phyloP scores from a whole-genome alignment of 192 early-diverging fungal genomes.

The Piromyces finnis region DNA sequence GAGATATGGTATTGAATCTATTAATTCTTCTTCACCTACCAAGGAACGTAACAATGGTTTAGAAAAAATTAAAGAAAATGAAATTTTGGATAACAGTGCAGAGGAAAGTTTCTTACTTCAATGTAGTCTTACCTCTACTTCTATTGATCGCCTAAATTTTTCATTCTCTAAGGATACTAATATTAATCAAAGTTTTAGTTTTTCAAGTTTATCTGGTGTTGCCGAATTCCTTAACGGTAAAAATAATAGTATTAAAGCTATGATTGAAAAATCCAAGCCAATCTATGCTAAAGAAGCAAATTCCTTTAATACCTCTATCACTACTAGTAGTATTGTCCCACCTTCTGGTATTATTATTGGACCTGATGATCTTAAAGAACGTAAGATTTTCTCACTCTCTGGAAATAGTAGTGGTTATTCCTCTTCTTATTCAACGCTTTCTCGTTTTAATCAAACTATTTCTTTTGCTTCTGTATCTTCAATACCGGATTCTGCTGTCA shows the following conservation, averaged over 20 bases:
- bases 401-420: background rate
- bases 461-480: background rate
- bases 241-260: background rate
- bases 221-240: background rate
- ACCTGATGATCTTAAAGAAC: background rate
- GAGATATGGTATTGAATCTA: background rate
- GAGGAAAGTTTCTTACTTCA: background rate
- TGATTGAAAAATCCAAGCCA: background rate
- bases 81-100: background rate
- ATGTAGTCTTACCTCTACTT: background rate
- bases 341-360: background rate
- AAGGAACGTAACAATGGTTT: background rate
- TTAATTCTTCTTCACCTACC: background rate
- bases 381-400: background rate
- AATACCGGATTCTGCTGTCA: background rate
- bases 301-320: background rate
- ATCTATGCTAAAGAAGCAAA: background rate
- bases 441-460: background rate
- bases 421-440: background rate
- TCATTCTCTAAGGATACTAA: background rate
- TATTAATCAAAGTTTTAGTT: background rate
- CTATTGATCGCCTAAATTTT: background rate
- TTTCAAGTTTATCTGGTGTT: background rate
- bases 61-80: background rate
- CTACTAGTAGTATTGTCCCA: background rate